These are phyloP conservation scores for Blastobotrys aristatus DNA, from an alignment of 1,139 yeast genomes.

Conservation along the genomic window DNA sequence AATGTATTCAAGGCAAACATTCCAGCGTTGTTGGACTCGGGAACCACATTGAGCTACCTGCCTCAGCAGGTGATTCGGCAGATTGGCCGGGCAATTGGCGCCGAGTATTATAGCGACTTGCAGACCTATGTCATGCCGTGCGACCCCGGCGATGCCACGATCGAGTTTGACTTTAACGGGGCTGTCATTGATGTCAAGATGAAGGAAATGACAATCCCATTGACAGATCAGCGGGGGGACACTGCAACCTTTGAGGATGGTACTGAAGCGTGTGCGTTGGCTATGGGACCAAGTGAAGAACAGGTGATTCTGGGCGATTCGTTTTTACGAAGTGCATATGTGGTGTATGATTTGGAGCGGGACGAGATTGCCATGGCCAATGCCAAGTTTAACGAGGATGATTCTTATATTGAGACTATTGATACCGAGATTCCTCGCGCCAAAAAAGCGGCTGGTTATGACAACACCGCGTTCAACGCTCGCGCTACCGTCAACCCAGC, in stretches of 20 bases:
- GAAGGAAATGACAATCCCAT: conserved; percentile 9
- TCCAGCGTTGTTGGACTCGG: conserved; percentile 50
- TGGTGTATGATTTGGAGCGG: conserved; percentile 65
- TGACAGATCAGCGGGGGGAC: conserved; percentile 15
- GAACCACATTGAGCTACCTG: conserved; percentile 55
- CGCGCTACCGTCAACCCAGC: conserved; percentile 5
- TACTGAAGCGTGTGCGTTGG: conserved; percentile 27
- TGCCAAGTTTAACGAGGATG: conserved; percentile 34
- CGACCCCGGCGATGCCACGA: conserved; percentile 15
- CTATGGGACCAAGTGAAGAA: conserved; percentile 62
- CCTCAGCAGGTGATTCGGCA: conserved; percentile 36
- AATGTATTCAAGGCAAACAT: conserved; percentile 6
- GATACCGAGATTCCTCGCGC: conserved; percentile 29
- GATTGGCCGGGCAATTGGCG: conserved; percentile 18
- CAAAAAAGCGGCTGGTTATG: conserved; percentile 25
- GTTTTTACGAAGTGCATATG: too few species aligned
- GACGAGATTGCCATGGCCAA: conserved; percentile 63
- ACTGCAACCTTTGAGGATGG: conserved; percentile 23
- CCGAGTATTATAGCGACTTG: conserved; percentile 3
- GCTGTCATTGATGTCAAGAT: conserved; percentile 27
- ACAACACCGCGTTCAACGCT: conserved; percentile 17
- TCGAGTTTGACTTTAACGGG: conserved; percentile 31
- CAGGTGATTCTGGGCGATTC: conserved; percentile 54
- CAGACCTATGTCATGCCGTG: conserved; percentile 20
- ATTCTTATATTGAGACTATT: conserved; percentile 26